Evolutionary conservation across 1,284 basidiomycete genomes (phyloP), one percentile per base, ranked within the genome.

Genomic region (Cutaneotrichosporon dermatis): DNA sequence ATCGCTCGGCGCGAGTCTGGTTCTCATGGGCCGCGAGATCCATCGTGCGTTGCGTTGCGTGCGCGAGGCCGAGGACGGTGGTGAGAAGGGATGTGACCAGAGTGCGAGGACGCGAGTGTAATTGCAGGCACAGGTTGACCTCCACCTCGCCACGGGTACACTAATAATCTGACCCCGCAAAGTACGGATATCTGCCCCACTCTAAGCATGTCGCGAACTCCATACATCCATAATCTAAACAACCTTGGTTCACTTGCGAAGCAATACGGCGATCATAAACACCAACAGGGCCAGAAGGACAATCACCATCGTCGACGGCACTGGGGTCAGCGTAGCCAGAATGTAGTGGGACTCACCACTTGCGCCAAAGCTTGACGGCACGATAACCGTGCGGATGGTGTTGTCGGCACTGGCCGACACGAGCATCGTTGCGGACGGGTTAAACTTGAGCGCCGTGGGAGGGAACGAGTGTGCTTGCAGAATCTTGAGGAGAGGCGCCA

Each of bases 381-480:
- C 84, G 16, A 83, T 83, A 49, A 96, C 84, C 48, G 94, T 80
- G 34, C 95, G 86, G 33, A 98, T 80, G 2, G 88, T 87, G 74
- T 90, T 94, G 77, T 99, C 95, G 5, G 91, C 90, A 69, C 92
- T 92, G 4, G 89, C 93, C 5, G 91, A 92, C 25, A 93, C 83
- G n/a, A 99, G 83, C n/a, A 94, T 68, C 15, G 82, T 85, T 12
- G 88, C 88, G 4, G 85, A 82, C 0, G 92, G 88, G 73, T 89
- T 94, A 81, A 99, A 98, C 59, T 84, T 84, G 58, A 99, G 79
- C 1, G 88, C 87, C 0, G 95, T 99, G 1, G 92, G 86, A 3
- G 96, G 92, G 75, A 99, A 95, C 64, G 93, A 91, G 76, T 99
- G 96, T 0, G 94, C 90, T 75, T 92, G 90, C 51, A 97, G 81